phyloP scores from a whole-genome alignment of 2,329 filamentous ascomycete genomes.

The Ophiocordyceps unilateralis region DNA sequence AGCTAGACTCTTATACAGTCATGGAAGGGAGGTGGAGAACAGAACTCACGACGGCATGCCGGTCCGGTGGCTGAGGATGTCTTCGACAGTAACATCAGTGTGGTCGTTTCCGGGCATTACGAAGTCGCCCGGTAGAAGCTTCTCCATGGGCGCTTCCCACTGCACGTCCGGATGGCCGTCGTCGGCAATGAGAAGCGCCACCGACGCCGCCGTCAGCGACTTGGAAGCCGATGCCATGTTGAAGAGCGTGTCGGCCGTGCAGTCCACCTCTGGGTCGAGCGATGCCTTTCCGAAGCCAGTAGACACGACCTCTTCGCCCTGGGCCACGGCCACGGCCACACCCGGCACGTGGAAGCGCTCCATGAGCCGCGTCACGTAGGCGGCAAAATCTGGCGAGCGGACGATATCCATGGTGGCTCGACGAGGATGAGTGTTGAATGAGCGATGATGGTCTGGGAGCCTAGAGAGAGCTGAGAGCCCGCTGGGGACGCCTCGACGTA shows the following conservation, averaged over 20 bases:
- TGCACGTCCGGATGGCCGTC: conserved; percentile 7
- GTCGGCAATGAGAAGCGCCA: conserved; percentile 9
- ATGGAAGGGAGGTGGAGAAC: neutral
- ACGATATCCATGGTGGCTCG: conserved; percentile 5
- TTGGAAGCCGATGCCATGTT: conserved; percentile 11
- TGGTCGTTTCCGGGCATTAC: conserved; percentile 7
- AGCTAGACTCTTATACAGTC: too few species aligned
- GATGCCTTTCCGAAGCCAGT: conserved; percentile 8
- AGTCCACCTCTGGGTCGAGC: conserved; percentile 4
- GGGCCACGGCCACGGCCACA: conserved; percentile 8
- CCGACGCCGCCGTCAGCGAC: conserved; percentile 10
- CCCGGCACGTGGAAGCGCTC: conserved; percentile 8
- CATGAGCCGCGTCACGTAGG: conserved; percentile 6
- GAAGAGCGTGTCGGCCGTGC: conserved; percentile 11
- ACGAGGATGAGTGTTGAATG: too few species aligned
- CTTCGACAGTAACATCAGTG: conserved; percentile 9
- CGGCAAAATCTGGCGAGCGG: conserved; percentile 4
- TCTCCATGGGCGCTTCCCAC: conserved; percentile 9
- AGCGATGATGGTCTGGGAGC: too few species aligned
- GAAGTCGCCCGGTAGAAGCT: conserved; percentile 11
- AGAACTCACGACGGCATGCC: conserved; percentile 8
- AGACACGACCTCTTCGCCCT: conserved; percentile 5
- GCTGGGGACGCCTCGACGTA: too few species aligned
- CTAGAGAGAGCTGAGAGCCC: too few species aligned
- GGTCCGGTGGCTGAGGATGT: conserved; percentile 10